Base-by-base conservation (phyloP, 331 rosid species). In the Phaseolus coccineus region DNA sequence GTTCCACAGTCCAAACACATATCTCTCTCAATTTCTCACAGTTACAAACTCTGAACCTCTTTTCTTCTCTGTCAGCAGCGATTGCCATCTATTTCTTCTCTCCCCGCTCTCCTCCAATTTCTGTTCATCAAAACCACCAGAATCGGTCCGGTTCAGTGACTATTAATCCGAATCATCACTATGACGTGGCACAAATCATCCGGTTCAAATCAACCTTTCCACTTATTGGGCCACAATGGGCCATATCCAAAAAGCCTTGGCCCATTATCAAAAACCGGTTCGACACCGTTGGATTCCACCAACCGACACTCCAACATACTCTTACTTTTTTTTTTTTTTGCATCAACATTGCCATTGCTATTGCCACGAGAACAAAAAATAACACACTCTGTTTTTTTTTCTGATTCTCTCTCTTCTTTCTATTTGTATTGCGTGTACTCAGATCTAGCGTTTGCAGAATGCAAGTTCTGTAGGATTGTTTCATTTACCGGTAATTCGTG, bases 1-100 rank as follows among this genome's bases (percentile, higher is more conserved):
- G 5, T 4, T 68, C n/a, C 81, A 83, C 73, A 77, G 70, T 85
- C 82, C 78, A 77, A 61, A 78, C 77, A 67, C 88, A 84, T 85
- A 65, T 61, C 72, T 82, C 1, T 56, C 31, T 61, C 8, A 16
- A 31, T 65, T 25, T 66, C 48, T 53, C 73, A 5, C n/a, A 51
- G 6, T n/a, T 0, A 12, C 73, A 39, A 70, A 2, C 12, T 73
- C 39, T 50, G 1, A 59, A 47, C 28, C 63, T 46, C 25, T 8
- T 39, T 33, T 61, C 14, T 73, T 57, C 40, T 48, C 55, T 65
- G 46, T 65, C 55, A 15, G 28, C 33, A n/a, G 47, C 31, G 15
- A 48, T 42, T 56, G 8, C 50, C 69, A 57, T 69, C 19, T 51
- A 8, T 24, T 24, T 69, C 24, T 78, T 9, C 39, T 9, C 39